phyloP scores from a whole-genome alignment of 345 rosid genomes.

The Brassica napus region Da-Ae NC_063437.1:3663001-3663500 shows the following conservation, averaged over 20 bases:
- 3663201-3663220: background rate
- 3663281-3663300: constrained; percentile 1
- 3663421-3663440: constrained; percentile 32
- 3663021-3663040: constrained; percentile 1
- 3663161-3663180: background rate
- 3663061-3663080: background rate
- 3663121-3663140: background rate
- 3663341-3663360: constrained; percentile 46
- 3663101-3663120: background rate
- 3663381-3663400: constrained; percentile 10
- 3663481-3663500: constrained; percentile 33
- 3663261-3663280: background rate
- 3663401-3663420: constrained; percentile 34
- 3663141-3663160: background rate
- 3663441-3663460: constrained; percentile 29
- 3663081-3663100: background rate
- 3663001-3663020: constrained; percentile 12
- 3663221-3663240: background rate
- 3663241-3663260: background rate
- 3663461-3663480: constrained; percentile 13
- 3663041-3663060: constrained; percentile 1
- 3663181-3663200: background rate
- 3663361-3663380: constrained; percentile 45
- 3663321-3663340: background rate
- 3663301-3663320: background rate